Evolutionary conservation across 306 rosid species (phyloP).

Genomic region (Sophora flavescens): DNA sequence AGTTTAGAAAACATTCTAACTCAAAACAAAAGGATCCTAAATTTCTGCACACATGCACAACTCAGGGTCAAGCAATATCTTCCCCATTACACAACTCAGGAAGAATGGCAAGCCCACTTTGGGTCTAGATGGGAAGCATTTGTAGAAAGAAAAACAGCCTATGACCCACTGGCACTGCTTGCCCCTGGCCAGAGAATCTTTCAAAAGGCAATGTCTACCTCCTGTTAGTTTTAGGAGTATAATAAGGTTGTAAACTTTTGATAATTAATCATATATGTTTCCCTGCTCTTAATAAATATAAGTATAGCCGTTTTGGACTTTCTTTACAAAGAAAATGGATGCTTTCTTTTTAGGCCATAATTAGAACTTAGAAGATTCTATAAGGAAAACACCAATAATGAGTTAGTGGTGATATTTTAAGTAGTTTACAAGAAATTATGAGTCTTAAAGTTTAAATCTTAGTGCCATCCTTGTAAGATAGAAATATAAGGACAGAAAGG

Average conservation of each 20-base stretch:
- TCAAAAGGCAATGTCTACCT: slow-evolving; percentile 66
- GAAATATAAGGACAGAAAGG: slow-evolving; percentile 22
- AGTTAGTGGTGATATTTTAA: slow-evolving; percentile 31
- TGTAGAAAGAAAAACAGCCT: slow-evolving; percentile 65
- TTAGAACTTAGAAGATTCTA: slow-evolving; percentile 16
- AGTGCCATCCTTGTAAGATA: slow-evolving; percentile 22
- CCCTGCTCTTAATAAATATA: slow-evolving; percentile 39
- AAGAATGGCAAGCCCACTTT: slow-evolving; percentile 87
- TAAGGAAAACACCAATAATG: slow-evolving; percentile 30
- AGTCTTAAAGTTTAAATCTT: slow-evolving; percentile 26
- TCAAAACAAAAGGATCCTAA: slow-evolving; percentile 76
- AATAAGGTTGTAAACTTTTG: slow-evolving; percentile 35
- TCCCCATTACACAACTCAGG: slow-evolving; percentile 74
- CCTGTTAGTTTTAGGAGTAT: slow-evolving; percentile 40
- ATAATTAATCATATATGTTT: slow-evolving; percentile 30
- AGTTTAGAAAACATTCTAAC: slow-evolving; percentile 65
- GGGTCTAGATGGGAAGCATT: slow-evolving; percentile 77
- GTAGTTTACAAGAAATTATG: slow-evolving; percentile 32
- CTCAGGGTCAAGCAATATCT: slow-evolving; percentile 83
- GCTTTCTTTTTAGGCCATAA: slow-evolving; percentile 40
- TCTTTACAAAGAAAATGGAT: not conserved
- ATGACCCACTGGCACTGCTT: slow-evolving; percentile 92
- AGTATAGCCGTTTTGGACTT: slow-evolving; percentile 37
- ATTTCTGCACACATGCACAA: slow-evolving; percentile 56
- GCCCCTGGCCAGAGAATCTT: slow-evolving; percentile 95